Base-by-base conservation (phyloP, 2,329 filamentous ascomycete genomes). In the Orbilia quercus region DNA sequence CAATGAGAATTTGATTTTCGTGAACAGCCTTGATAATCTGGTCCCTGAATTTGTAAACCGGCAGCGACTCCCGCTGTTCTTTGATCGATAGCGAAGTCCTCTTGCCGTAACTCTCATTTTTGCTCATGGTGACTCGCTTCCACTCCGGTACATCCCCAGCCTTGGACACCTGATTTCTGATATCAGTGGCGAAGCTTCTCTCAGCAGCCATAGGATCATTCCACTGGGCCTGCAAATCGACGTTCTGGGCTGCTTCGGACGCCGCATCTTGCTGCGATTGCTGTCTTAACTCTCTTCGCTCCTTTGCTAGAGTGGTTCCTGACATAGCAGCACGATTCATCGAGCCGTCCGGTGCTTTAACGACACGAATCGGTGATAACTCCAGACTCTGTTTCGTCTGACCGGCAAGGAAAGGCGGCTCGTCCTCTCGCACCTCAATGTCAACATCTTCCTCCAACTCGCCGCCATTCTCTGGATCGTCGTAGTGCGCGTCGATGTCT, bases 321-420 rank as follows among this genome's bases (percentile, higher is more conserved):
- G 93, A 89, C 91, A 98, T 96, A 14, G 96, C 96, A 51, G 96
- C 92, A 78, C 95, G 87, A 80, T 99, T 99, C 81, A 99, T 89
- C 2, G 94, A 98, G n/a, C 95, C 95, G 81, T 99, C 95, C 0
- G 95, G 96, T 0, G 95, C 95, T 81, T 98, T 98, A 77, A 99
- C 91, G 20, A 99, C 93, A 75, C 96, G 87, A 74, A 99, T 99
- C 0, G 95, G 95, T 1, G 93, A 97, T 2, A 99, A 83, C 79
- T 99, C 95, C 7, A 99, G 84, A 7, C 92, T 96, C 79, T 96
- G 93, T 79, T 97, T 97, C 0, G 95, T 99, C 80, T 99, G 96
- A 2, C 95, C 95, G 14, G 91, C 91, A 75, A 99, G 82, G 83
- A 99, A 99, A 0, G 95, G 95, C 0, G 95, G 96, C 78, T 99